Percentiles rank a stretch among this genome's conserved stretches.
Conservation (phyloP, 768 basidiomycete species). For the Mycena amicta region DNA sequence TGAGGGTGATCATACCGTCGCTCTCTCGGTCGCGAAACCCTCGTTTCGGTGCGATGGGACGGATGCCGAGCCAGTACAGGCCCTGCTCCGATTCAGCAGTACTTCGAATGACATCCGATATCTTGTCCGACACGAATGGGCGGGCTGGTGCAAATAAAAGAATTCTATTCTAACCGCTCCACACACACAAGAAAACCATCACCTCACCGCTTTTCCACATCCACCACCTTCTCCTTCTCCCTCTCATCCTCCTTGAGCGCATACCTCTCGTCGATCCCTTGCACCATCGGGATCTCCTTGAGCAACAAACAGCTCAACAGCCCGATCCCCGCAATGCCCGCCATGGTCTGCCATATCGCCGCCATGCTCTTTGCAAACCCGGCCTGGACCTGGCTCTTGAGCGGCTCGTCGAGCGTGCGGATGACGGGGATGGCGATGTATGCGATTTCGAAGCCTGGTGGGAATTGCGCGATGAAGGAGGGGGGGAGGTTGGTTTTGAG, state of each 20-base stretch:
- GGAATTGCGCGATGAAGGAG: conserved; percentile 5
- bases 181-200: no score
- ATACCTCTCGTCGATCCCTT: conserved; percentile 31
- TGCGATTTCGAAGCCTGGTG: conserved; percentile 5
- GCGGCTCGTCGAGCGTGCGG: conserved; percentile 15
- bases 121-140: no score
- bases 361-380: conserved; percentile 44
- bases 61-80: no score
- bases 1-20: no score
- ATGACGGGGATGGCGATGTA: conserved; percentile 20
- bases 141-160: no score
- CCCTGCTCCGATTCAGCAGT: no score
- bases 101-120: no score
- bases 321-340: conserved; percentile 41
- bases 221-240: neutral
- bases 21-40: no score
- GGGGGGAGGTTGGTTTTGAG: conserved; percentile 27
- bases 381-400: conserved; percentile 34
- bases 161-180: no score
- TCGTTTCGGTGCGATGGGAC: no score
- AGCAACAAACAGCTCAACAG: conserved; percentile 35
- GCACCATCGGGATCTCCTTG: conserved; percentile 33
- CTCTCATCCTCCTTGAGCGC: neutral
- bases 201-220: no score
- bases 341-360: conserved; percentile 43